Base-by-base conservation (phyloP, 495 filamentous ascomycete genomes). In the Tuber microsphaerosporum region DNA sequence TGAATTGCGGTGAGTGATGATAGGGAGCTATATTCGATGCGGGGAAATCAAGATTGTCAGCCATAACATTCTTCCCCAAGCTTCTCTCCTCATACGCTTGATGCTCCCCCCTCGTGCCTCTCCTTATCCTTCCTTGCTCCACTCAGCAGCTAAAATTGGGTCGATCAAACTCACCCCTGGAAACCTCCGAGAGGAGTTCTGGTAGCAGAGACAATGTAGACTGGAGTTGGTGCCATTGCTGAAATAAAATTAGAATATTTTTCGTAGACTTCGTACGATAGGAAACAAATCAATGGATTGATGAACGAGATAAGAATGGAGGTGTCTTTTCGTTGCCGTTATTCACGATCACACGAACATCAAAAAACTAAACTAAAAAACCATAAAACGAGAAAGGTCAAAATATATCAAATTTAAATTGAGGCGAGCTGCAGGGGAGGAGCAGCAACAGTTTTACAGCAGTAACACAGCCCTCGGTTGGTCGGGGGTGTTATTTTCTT, bases 141-240 rank as follows among this genome's bases (percentile, higher is more conserved):
- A 26, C 34, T 20, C 61, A 16, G 34, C 41, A 45, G 31, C 44
- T 42, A 41, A n/a, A 26, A 44, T 20, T 45, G 75, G 74, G 71
- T 31, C 12, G 75, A 69, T 31, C 72, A 76, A 72, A 85, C 88
- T 84, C 84, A 97, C 94, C 95, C 95, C 76, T 94, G 88, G 85
- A 99, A 99, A 72, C 91, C 92, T 81, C 95, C 95, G 79, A 97
- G 88, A 65, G 95, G 95, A 68, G 95, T 98, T 83, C 95, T 90
- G 79, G 90, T 92, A 78, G 91, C 90, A 69, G 94, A 94, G 80
- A 97, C 93, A 84, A 99, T 97, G 86, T 98, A 99, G 72, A 99
- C 95, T 61, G 56, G 56, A 65, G 56, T 65, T 17, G 56, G 56
- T 65, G 26, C 26, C 56, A 65, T 65, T 19, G 31, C 31, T 65